A percentile compares a stretch with the other conserved stretches of the same genome.
phyloP scores from a whole-genome alignment of 169 alveolate genomes.

The Eimeria necatrix region DNA sequence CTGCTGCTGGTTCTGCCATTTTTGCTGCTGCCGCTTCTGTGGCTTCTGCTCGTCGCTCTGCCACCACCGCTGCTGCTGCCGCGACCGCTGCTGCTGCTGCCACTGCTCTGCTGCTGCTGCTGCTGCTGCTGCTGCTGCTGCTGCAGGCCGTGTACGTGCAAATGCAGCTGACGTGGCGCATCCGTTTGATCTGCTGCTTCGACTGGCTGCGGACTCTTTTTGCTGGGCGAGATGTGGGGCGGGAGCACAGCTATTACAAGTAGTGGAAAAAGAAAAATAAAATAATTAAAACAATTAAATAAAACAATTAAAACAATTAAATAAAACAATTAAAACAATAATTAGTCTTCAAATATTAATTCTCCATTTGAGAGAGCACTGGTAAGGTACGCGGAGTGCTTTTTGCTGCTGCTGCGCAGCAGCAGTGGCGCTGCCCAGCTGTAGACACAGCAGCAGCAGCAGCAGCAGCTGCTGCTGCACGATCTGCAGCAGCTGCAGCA shows the following conservation, averaged over 20 bases:
- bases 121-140: constrained; percentile 30
- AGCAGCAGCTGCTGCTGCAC: neutral
- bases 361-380: too few species aligned
- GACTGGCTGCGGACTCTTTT: constrained; percentile 68
- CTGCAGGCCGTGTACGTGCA: constrained; percentile 73
- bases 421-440: neutral
- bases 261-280: neutral
- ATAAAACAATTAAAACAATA: too few species aligned
- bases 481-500: neutral
- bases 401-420: neutral
- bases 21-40: neutral
- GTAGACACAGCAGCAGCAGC: neutral
- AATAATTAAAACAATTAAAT: too few species aligned
- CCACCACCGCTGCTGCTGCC: neutral
- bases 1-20: neutral
- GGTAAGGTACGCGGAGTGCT: too few species aligned
- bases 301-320: too few species aligned
- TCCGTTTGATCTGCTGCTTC: constrained; percentile 49
- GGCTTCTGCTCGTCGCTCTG: neutral
- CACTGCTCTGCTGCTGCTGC: neutral
- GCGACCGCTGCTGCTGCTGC: neutral
- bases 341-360: too few species aligned
- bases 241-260: constrained; percentile 60
- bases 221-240: constrained; percentile 66
- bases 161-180: constrained; percentile 71